Evolutionary conservation across 345 rosid genomes (phyloP), one percentile per base, ranked within the genome.

Genomic region (Eutrema heterophyllum): DNA sequence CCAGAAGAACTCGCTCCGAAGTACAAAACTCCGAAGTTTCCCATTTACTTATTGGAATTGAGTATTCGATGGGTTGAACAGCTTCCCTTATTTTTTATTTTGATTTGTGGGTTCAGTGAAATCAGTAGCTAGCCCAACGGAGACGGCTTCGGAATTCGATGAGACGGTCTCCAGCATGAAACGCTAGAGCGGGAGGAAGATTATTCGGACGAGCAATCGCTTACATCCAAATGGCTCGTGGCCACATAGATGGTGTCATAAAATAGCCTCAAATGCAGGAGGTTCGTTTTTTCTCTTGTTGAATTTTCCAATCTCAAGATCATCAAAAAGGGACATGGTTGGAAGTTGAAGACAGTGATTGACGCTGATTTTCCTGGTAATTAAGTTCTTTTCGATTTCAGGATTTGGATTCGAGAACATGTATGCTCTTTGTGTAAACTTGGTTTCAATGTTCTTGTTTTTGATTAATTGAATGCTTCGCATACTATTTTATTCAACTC

Each of bases 191-290:
- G n/a, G n/a, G n/a, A n/a, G n/a, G n/a, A n/a, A n/a, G n/a, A n/a
- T n/a, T n/a, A n/a, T n/a, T n/a, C n/a, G n/a, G n/a, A n/a, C n/a
- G n/a, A n/a, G n/a, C n/a, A n/a, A n/a, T n/a, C n/a, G n/a, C n/a
- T n/a, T n/a, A 88, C 44, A 93, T 92, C 27, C 96, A 88, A 58
- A 54, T 89, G 79, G 94, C 95, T 59, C 96, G 98, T 78, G 88
- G 94, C 13, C 98, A 92, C 41, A 83, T 92, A 10, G 92, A 90
- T 24, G 81, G 75, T 71, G 86, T 86, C 51, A 84, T 90, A 96
- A 89, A 91, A 67, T 93, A 91, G 75, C 80, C 98, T 77, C 95
- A 94, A 79, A 91, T 89, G 81, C 93, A 84, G 11, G 92, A 94
- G 97, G 98, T 93, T 58, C 44, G n/a, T 5, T 29, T 29, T 9